Evolutionary conservation across 106 monocot genomes (phyloP).

Genomic region (Dioscorea dumetorum): DNA sequence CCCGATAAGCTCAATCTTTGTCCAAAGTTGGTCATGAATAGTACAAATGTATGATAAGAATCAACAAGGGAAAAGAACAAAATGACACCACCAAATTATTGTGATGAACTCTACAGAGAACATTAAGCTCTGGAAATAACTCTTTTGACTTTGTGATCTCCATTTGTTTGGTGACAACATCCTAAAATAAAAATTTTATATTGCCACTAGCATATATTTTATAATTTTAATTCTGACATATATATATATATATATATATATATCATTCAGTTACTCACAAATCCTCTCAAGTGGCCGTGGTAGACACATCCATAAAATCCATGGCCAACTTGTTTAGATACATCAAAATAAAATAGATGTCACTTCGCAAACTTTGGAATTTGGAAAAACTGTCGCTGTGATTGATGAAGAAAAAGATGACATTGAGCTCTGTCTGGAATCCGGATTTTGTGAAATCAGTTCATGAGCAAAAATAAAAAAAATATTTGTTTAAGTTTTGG

Average conservation of each 20-base stretch:
- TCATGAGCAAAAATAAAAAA: not conserved
- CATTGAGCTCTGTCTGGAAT: constrained; percentile 1
- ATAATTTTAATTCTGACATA: too few species aligned
- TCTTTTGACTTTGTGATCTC: constrained; percentile 21
- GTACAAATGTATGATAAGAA: not conserved
- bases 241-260: too few species aligned
- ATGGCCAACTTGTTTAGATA: constrained; percentile 16
- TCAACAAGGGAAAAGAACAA: not conserved
- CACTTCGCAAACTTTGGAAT: constrained; percentile 4
- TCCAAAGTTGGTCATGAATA: not conserved
- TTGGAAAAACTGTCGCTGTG: constrained; percentile 13
- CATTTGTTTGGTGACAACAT: constrained; percentile 18
- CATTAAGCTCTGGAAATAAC: constrained; percentile 18
- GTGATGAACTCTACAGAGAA: constrained; percentile 15
- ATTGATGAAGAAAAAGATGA: not conserved
- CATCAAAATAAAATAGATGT: constrained; percentile 17
- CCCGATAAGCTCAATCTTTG: constrained; percentile 17
- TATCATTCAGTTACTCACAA: not conserved
- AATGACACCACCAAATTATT: constrained; percentile 13
- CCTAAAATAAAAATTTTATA: constrained; percentile 1
- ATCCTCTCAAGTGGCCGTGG: constrained; percentile 13
- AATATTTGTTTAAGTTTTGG: too few species aligned
- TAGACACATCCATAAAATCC: constrained; percentile 19
- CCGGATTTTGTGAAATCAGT: not conserved
- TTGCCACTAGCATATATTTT: too few species aligned